phyloP scores from a whole-genome alignment of 176 grass and related monocot species.

The Urochloa ruziziensis region DNA sequence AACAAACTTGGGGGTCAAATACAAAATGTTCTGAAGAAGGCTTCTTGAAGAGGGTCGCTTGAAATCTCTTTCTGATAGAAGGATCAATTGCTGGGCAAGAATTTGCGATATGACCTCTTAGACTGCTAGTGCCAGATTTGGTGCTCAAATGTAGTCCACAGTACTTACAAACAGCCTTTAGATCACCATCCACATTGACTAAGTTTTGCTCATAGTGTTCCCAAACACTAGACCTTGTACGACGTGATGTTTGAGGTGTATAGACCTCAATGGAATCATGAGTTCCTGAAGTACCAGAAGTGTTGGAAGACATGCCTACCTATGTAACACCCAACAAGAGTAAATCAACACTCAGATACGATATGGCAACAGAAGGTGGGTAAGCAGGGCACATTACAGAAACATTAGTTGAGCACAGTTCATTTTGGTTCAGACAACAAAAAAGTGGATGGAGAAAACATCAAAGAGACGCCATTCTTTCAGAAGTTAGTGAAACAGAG shows the following conservation, averaged over 20 bases:
- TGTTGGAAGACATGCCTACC: neutral
- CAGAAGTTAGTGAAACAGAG: too few species aligned
- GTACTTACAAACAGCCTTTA: neutral
- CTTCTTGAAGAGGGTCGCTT: neutral
- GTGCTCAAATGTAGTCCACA: neutral
- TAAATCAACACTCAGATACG: too few species aligned
- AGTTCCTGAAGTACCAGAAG: neutral
- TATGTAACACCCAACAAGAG: too few species aligned
- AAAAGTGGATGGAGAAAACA: too few species aligned
- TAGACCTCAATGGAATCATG: neutral
- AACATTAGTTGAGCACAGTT: too few species aligned
- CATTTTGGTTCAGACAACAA: too few species aligned
- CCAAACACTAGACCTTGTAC: neutral
- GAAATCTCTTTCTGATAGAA: neutral
- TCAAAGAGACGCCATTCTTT: too few species aligned
- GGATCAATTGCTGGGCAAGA: neutral
- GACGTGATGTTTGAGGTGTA: neutral
- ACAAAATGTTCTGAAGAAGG: neutral
- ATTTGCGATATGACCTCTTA: neutral
- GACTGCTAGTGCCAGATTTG: neutral
- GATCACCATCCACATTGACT: neutral
- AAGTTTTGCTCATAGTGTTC: neutral
- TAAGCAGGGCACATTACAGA: too few species aligned
- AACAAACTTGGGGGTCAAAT: neutral
- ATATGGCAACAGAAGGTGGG: too few species aligned